Evolutionary conservation across 2,329 filamentous ascomycete genomes (phyloP).

Genomic region (Ophiostoma novo-ulmi): DNA sequence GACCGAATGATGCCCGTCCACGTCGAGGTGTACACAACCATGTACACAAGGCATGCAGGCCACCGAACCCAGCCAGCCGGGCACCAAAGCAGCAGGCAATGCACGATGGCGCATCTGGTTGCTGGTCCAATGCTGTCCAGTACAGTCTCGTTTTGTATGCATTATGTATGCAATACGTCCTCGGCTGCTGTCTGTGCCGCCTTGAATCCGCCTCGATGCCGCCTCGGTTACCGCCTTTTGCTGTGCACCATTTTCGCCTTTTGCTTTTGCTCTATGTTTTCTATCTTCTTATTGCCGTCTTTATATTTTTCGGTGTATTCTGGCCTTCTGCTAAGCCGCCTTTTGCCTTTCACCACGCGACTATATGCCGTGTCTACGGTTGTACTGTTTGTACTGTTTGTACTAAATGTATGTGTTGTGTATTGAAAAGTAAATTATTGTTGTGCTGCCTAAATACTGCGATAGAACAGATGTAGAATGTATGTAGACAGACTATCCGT

Average conservation of each 20-base stretch:
- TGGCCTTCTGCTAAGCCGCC: not conserved
- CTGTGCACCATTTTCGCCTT: not conserved
- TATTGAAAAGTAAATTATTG: not conserved
- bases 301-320: not conserved
- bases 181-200: not conserved
- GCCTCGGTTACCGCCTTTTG: not conserved
- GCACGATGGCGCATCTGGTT: constrained; percentile 2
- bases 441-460: not conserved
- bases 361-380: not conserved
- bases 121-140: not conserved
- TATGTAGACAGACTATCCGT: not conserved
- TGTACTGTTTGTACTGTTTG: not conserved
- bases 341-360: not conserved
- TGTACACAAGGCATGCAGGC: not conserved
- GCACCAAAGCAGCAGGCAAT: not conserved
- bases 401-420: not conserved
- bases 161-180: not conserved
- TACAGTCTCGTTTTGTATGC: not conserved
- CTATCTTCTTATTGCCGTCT: not conserved
- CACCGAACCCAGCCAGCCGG: not conserved
- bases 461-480: no score
- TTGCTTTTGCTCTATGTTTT: not conserved
- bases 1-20: not conserved
- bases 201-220: not conserved
- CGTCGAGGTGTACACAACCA: not conserved